These are phyloP conservation scores for Globisporangium iwayamae DNA, from an alignment of 352 stramenopile species.

Conservation along the genomic window DNA sequence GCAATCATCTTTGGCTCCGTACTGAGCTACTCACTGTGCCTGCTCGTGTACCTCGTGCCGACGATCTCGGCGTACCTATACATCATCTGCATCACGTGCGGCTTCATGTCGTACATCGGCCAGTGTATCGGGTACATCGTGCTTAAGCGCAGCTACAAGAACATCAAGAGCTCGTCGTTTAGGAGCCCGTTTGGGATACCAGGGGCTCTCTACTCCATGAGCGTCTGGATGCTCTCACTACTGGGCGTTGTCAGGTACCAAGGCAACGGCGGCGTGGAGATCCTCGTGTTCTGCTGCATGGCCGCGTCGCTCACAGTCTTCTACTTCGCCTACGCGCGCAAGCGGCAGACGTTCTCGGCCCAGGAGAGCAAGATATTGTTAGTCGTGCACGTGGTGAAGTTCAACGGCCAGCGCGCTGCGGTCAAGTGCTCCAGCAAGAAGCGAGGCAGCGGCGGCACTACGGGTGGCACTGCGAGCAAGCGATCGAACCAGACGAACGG, in stretches of 20 bases:
- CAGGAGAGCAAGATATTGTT: slow-evolving; percentile 25
- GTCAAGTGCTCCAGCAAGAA: neutral
- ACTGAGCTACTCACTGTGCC: slow-evolving; percentile 32
- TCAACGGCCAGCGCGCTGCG: slow-evolving; percentile 9
- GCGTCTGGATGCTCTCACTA: slow-evolving; percentile 11
- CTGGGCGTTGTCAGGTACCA: neutral
- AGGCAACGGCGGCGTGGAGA: slow-evolving; percentile 9
- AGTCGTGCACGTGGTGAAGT: slow-evolving; percentile 27
- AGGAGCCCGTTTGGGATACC: slow-evolving; percentile 20
- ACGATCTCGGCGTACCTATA: neutral
- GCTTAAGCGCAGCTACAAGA: slow-evolving; percentile 22
- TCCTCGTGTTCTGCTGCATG: slow-evolving; percentile 1
- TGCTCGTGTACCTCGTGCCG: slow-evolving; percentile 29
- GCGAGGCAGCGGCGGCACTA: neutral
- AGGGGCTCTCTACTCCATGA: slow-evolving; percentile 19
- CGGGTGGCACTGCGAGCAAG: neutral
- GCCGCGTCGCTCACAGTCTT: slow-evolving; percentile 10
- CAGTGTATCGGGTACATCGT: slow-evolving; percentile 28
- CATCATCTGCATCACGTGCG: slow-evolving; percentile 9
- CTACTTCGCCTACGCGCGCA: slow-evolving; percentile 18
- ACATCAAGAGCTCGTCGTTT: slow-evolving; percentile 20
- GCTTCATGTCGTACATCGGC: slow-evolving; percentile 27
- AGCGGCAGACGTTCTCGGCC: slow-evolving; percentile 21
- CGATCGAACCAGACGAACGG: neutral
- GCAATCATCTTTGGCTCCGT: slow-evolving; percentile 24